Percentiles rank a stretch among this genome's conserved stretches.
Conservation (phyloP, 2,329 filamentous ascomycete genomes). For the Chaetomium sp. region DNA sequence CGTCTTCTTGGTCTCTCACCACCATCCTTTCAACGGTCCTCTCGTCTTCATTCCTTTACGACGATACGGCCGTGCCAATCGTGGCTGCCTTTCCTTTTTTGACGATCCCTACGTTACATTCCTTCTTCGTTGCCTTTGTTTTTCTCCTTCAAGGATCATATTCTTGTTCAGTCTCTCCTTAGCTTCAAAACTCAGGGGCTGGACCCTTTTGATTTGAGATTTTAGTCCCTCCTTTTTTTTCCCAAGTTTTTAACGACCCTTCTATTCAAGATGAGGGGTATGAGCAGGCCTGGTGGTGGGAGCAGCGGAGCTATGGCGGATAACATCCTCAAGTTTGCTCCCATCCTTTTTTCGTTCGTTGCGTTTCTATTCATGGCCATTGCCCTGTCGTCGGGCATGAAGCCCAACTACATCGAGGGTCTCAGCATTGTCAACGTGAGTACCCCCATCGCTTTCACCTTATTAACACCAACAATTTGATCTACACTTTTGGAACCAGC, state of each 20-base stretch:
- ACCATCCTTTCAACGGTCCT: background rate
- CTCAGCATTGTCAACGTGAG: slow-evolving; percentile 16
- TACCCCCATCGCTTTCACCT: background rate
- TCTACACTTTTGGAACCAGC: too few species aligned
- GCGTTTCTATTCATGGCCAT: slow-evolving; percentile 15
- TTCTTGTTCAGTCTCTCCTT: background rate
- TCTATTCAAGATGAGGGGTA: slow-evolving; percentile 2
- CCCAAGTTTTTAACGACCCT: background rate
- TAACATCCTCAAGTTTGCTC: slow-evolving; percentile 12
- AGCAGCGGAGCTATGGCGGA: background rate
- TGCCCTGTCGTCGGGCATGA: slow-evolving; percentile 10
- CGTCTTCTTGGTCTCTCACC: background rate
- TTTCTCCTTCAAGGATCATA: background rate
- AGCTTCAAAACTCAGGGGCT: slow-evolving; percentile 5
- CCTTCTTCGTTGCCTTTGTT: background rate
- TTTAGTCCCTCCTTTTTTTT: background rate
- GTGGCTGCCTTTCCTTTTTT: slow-evolving; percentile 1
- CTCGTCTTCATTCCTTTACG: background rate
- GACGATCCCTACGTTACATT: background rate
- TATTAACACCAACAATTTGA: background rate
- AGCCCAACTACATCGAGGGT: slow-evolving; percentile 9
- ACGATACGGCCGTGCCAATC: background rate
- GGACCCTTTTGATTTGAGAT: slow-evolving; percentile 2
- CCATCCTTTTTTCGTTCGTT: slow-evolving; percentile 11
- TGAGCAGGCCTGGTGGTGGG: background rate